Base-by-base conservation (phyloP, 1,284 basidiomycete species). In the Trichosporon asahii region DNA sequence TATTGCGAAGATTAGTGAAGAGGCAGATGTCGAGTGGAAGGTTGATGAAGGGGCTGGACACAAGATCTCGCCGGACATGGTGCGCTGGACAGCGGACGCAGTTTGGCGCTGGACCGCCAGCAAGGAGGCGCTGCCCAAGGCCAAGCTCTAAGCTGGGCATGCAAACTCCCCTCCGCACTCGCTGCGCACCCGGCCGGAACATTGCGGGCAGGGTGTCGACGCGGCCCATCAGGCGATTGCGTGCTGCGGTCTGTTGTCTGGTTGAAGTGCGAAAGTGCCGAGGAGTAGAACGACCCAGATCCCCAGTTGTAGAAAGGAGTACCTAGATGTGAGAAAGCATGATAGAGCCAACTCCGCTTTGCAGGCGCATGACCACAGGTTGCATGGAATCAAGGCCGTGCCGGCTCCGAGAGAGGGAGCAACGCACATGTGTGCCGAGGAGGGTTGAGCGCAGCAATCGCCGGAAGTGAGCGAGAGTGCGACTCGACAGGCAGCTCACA, bases 41-140 rank as follows among this genome's bases (percentile, higher is more conserved):
- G 25, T 67, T 2, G 49, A 53, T n/a, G 44, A 46, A 15, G 61
- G 64, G 25, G 53, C 60, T 3, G 68, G 68, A 2, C 68, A 70
- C 68, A 35, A 40, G 23, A 35, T 64, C 33, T 55, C 44, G 27
- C 66, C 44, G 8, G 61, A 55, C 15, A 70, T 70, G 68, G 68
- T 70, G 15, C 57, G 65, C 21, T 49, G 49, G 35, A 21, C 33
- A 12, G 68, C 68, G 18, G 66, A 66, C 46, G 66, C 65, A 49
- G 53, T 46, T 23, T 70, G 68, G 68, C 65, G 61, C 14, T 70
- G 68, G 68, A 33, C 29, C 15, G 57, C 57, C 27, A 33, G 21
- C 46, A 31, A 31, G 57, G 27, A 65, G 40, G 23, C 2, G 2
- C 8, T 46, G 1, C 40, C 64, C 25, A 46, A 31, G 64, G 64